A percentile compares a stretch with the other conserved stretches of the same genome.
These are phyloP conservation scores for Exophiala sideris DNA, from an alignment of 2,329 filamentous ascomycete genomes.

Conservation along the genomic window DNA sequence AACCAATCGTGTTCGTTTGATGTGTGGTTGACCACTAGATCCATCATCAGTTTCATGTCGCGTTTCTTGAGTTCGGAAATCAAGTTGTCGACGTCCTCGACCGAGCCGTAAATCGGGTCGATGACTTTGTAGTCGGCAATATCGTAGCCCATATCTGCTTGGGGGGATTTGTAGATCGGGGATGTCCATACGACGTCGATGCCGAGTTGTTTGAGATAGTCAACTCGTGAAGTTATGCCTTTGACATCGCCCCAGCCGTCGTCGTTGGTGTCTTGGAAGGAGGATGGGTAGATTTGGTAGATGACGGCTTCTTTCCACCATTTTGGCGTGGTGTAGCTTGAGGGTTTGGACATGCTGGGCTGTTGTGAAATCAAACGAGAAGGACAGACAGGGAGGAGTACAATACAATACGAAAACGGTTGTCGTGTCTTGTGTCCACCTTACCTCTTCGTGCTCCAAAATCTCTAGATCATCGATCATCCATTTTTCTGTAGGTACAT, in stretches of 20 bases:
- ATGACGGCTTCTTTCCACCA: slow-evolving; percentile 60
- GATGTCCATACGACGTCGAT: slow-evolving; percentile 59
- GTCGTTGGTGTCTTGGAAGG: slow-evolving; percentile 48
- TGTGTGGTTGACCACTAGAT: slow-evolving; percentile 47
- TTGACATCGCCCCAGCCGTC: slow-evolving; percentile 63
- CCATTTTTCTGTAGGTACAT: not conserved
- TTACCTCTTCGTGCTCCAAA: not conserved
- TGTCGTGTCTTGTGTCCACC: too few species aligned
- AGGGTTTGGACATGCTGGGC: slow-evolving; percentile 9
- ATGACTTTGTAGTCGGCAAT: slow-evolving; percentile 44
- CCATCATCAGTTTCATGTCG: slow-evolving; percentile 50
- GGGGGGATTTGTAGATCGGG: slow-evolving; percentile 51
- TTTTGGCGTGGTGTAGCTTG: slow-evolving; percentile 21
- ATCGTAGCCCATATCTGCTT: slow-evolving; percentile 53
- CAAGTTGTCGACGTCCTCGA: slow-evolving; percentile 45
- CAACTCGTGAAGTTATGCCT: slow-evolving; percentile 62
- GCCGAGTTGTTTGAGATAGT: slow-evolving; percentile 62
- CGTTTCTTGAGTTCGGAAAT: slow-evolving; percentile 43
- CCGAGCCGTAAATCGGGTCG: slow-evolving; percentile 46
- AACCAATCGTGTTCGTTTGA: slow-evolving; percentile 58
- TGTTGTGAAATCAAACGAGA: not conserved
- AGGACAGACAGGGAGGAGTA: not conserved
- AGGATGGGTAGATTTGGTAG: slow-evolving; percentile 60
- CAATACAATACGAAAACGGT: not conserved
- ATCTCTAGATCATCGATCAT: not conserved